Evolutionary conservation across 352 stramenopile species (phyloP).

Genomic region (Pythium plurisporium): DNA sequence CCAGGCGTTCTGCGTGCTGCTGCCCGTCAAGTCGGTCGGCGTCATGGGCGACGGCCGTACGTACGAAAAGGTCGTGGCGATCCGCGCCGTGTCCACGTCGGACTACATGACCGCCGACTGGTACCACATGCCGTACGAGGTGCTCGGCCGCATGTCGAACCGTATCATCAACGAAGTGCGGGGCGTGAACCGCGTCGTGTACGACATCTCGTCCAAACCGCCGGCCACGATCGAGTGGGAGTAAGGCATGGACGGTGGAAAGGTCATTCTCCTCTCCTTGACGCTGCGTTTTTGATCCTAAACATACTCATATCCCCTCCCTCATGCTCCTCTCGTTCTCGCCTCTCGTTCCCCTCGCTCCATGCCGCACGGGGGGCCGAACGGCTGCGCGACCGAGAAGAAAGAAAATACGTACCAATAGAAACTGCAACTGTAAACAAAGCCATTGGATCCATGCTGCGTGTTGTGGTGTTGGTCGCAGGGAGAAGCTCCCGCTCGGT

Average conservation of each 20-base stretch:
- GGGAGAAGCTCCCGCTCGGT: no score
- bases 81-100: conserved; percentile 97
- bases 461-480: no score
- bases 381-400: no score
- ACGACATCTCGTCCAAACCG: conserved; percentile 99
- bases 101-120: conserved; percentile 99
- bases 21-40: conserved; percentile 96
- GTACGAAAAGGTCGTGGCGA: conserved; percentile 94
- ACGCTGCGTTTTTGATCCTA: background rate
- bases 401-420: no score
- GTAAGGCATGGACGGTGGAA: no score
- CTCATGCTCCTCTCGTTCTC: background rate
- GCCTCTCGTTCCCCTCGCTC: background rate
- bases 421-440: no score
- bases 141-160: conserved; percentile 96
- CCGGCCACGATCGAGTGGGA: conserved; percentile 99
- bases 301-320: background rate
- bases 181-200: conserved; percentile 98
- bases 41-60: conserved; percentile 98
- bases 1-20: conserved; percentile 97
- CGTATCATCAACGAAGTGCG: conserved; percentile 99
- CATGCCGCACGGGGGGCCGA: no score
- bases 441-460: no score
- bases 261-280: no score
- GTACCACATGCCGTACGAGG: conserved; percentile 98